Evolutionary conservation across 805 yeast genomes (phyloP), one percentile per base, ranked within the genome.

Genomic region (Sporopachydermia lactativora): DNA sequence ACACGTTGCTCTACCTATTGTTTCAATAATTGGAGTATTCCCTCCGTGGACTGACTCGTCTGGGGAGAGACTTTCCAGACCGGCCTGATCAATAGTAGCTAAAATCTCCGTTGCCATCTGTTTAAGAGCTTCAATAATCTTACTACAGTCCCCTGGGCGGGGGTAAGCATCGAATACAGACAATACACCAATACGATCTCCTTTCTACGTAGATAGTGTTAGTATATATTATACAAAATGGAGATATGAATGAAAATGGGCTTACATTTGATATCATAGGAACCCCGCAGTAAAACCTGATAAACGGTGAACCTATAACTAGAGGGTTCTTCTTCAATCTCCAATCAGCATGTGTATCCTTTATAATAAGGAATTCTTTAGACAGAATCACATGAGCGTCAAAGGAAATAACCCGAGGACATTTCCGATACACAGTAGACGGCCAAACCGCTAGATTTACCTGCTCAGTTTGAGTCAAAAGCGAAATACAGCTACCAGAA

Each of bases 1-100:
- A 42, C 73, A 60, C 1, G 81, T 75, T 4, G 81, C 79, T 54
- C 81, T 62, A 0, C 81, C 82, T 42, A 70, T 61, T 31, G 63
- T 58, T 42, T 58, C 64, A n/a, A 59, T 49, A 15, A 64, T 42
- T 18, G 59, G 66, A 18, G 42, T 49, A 38, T 48, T 48, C 13
- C 45, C 38, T 3, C 19, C 37, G 17, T 38, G 19, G 3, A 34
- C 5, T 6, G 18, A 39, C 13, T n/a, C 24, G 15, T 31, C 11
- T 17, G 42, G 41, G 37, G n/a, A 14, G 40, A 16, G 24, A 3
- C 15, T 37, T 2, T 36, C 18, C 3, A 49, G 52, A 13, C 52
- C 31, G 3, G 71, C 62, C 2, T 64, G 43, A 15, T 61, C 58
- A 42, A 75, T 54, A 17, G 65, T 51, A 1, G 49, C 49, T 62